Conservation (phyloP, 257 asterid genomes). For the Osmanthus fragrans region DNA sequence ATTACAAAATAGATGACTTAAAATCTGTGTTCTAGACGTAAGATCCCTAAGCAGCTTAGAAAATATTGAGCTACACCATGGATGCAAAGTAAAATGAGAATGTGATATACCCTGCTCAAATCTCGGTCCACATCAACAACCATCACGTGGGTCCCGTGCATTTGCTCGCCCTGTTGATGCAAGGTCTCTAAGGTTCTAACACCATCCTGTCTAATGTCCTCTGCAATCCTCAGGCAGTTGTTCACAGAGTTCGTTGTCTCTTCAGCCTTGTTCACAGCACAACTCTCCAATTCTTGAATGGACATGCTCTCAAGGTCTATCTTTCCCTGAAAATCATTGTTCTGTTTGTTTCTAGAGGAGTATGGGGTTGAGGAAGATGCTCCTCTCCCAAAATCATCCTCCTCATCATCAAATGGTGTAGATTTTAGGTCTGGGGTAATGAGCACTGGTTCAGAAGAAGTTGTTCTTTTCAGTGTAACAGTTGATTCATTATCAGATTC, state of each 20-base stretch:
- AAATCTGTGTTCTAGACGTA: too few species aligned
- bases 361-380: conserved; percentile 26
- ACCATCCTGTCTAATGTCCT: conserved; percentile 34
- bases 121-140: conserved; percentile 52
- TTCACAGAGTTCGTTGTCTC: conserved; percentile 42
- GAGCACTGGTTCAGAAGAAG: conserved; percentile 68
- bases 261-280: conserved; percentile 41
- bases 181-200: conserved; percentile 42
- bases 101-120: conserved; percentile 37
- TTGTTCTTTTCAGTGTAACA: conserved; percentile 45
- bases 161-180: conserved; percentile 54
- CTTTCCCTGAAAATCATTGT: conserved; percentile 42
- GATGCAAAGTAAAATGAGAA: too few species aligned
- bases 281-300: conserved; percentile 60
- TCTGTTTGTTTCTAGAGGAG: conserved; percentile 28
- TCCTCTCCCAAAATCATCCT: conserved; percentile 40
- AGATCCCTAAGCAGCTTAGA: too few species aligned
- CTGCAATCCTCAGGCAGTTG: conserved; percentile 43
- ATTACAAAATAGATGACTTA: background rate
- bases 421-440: conserved; percentile 23
- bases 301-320: conserved; percentile 69
- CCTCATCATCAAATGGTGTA: conserved; percentile 25
- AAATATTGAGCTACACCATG: too few species aligned
- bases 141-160: conserved; percentile 48
- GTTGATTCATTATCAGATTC: conserved; percentile 18